A percentile compares a stretch with the other conserved stretches of the same genome.
phyloP scores from a whole-genome alignment of 352 stramenopile genomes.

The Saprolegnia diclina region DNA sequence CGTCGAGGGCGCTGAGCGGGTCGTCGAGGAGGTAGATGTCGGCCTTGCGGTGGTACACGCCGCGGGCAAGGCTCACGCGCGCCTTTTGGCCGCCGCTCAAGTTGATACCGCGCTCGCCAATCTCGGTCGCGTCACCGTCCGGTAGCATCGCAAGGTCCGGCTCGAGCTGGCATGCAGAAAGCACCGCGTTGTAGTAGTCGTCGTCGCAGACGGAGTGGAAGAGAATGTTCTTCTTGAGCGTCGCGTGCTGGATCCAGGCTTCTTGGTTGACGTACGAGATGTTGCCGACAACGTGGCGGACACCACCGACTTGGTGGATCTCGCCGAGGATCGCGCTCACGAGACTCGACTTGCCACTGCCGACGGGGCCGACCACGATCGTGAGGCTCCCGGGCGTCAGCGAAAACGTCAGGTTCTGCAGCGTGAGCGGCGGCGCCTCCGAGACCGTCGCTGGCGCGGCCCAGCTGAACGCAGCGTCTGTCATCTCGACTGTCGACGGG shows the following conservation, averaged over 20 bases:
- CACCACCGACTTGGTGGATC: constrained; percentile 60
- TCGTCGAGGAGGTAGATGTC: constrained; percentile 64
- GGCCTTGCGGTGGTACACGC: constrained; percentile 41
- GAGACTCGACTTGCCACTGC: constrained; percentile 65
- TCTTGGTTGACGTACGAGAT: constrained; percentile 38
- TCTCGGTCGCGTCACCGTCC: constrained; percentile 65
- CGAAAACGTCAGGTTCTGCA: constrained; percentile 61
- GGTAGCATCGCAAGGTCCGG: constrained; percentile 88
- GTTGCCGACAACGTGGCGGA: constrained; percentile 26
- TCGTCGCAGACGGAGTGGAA: constrained; percentile 35
- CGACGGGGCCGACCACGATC: constrained; percentile 52
- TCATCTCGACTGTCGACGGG: constrained; percentile 11
- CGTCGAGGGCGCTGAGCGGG: constrained; percentile 54
- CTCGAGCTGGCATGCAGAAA: constrained; percentile 70
- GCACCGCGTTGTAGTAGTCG: constrained; percentile 51
- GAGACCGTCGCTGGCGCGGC: background rate
- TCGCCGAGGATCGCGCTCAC: constrained; percentile 87
- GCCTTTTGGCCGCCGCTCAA: constrained; percentile 80
- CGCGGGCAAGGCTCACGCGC: constrained; percentile 49
- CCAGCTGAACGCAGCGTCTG: constrained; percentile 36
- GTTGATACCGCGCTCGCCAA: constrained; percentile 76
- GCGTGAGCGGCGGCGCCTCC: constrained; percentile 33
- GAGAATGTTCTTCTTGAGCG: constrained; percentile 38
- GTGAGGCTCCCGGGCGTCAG: constrained; percentile 51
- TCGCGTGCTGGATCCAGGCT: constrained; percentile 38